Base-by-base conservation (phyloP, 768 basidiomycete species). In the Gloeophyllum trabeum region DNA sequence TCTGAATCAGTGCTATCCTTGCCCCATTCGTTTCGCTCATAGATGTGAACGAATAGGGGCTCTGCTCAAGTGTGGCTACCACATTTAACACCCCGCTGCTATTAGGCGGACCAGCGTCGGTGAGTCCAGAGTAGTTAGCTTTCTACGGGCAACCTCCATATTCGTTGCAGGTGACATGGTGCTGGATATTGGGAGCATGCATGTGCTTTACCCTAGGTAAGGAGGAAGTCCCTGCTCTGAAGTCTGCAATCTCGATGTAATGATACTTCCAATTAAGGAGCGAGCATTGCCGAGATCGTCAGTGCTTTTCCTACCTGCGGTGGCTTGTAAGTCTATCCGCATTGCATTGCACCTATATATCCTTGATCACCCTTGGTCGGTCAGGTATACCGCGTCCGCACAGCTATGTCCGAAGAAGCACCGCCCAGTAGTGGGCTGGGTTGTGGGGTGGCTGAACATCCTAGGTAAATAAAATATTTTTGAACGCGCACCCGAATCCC, bases 391-490 rank as follows among this genome's bases (percentile, higher is more conserved):
- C n/a, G 84, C 84, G 3, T 85, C 83, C 21, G 81, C 82, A n/a
- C 75, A 77, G 52, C 62, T 85, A 6, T 75, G 76, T 4, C 84
- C 83, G 0, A 69, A 64, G 48, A 69, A 58, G 43, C 69, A 82
- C 52, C 75, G 83, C 40, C 75, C 83, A 28, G 73, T 64, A 54
- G 82, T 79, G 25, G 82, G 81, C 22, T 85, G 81, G 81, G 60
- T 83, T 6, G 83, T 86, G 14, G 84, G 84, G 39, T 87, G 84
- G 84, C 68, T 90, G 35, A 90, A 90, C 54, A 76, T 87, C 32
- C 72, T 87, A 13, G 84, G 80, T 73, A 46, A 16, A 62, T 54
- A 16, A 5, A 21, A 20, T 32, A 39, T 40, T 18, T 19, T n/a
- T n/a, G n/a, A n/a, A n/a, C n/a, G n/a, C n/a, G n/a, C n/a, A n/a